Evolutionary conservation across 768 basidiomycete species (phyloP).

Genomic region (Amanita exitialis): DNA sequence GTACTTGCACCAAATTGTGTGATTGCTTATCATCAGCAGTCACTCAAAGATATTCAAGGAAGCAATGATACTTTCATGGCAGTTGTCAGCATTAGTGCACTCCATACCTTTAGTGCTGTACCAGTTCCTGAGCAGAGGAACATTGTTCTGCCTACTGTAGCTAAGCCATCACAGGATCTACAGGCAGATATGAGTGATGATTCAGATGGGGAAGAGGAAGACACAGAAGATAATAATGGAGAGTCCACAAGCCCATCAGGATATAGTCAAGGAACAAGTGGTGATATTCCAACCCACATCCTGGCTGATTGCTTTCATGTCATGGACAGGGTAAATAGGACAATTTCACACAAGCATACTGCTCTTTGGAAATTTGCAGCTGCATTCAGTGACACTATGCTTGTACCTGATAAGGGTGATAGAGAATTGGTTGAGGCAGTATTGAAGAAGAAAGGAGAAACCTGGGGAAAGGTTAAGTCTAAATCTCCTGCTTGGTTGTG

Average conservation of each 20-base stretch:
- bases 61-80: slow-evolving; percentile 3
- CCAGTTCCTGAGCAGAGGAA: background rate
- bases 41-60: slow-evolving; percentile 6
- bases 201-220: background rate
- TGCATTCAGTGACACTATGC: slow-evolving; percentile 12
- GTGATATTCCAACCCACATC: slow-evolving; percentile 5
- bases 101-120: background rate
- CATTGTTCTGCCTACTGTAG: background rate
- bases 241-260: background rate
- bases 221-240: background rate
- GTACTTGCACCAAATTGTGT: slow-evolving; percentile 11
- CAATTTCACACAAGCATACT: slow-evolving; percentile 8
- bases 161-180: background rate
- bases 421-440: slow-evolving; percentile 6
- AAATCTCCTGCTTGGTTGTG: slow-evolving; percentile 10
- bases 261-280: background rate
- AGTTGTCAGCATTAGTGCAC: slow-evolving; percentile 9
- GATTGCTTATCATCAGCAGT: slow-evolving; percentile 6
- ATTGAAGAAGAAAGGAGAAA: slow-evolving; percentile 2
- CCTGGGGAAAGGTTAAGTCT: slow-evolving; percentile 5
- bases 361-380: slow-evolving; percentile 8
- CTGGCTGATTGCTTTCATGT: slow-evolving; percentile 9
- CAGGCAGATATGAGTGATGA: background rate
- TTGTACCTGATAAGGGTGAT: slow-evolving; percentile 12
- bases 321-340: slow-evolving; percentile 4